Evolutionary conservation across 768 basidiomycete genomes (phyloP), one percentile per base, ranked within the genome.

Genomic region (Heimioporus sp.): DNA sequence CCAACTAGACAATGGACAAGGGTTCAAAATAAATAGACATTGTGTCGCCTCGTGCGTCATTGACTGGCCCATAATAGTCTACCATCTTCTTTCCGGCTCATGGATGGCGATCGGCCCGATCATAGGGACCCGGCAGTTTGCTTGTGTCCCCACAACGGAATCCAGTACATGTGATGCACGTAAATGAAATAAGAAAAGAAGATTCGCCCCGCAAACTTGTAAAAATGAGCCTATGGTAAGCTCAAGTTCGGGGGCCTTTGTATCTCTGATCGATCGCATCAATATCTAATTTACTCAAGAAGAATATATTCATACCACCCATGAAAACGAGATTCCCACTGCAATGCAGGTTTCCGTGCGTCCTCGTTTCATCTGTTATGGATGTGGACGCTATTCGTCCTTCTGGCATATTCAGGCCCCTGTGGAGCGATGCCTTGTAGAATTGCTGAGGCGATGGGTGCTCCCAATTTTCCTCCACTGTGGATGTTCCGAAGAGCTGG

Each of bases 301-400:
- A 4, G 39, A 15, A 4, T 17, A n/a, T n/a, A 6, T 45, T 21
- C 48, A 9, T 46, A 56, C 48, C 55, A 48, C 52, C 55, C 55
- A 19, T 56, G 56, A 12, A 57, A 57, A 37, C 42, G 56, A 7
- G 55, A 57, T 30, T 57, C 55, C 49, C 49, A 57, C 35, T 5
- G 48, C n/a, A 57, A 11, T n/a, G 52, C 55, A 24, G 43, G 31
- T 9, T 36, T 47, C 54, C 48, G 51, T 19, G 55, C 45, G 5
- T 57, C 56, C 17, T 57, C 56, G 15, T 57, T 57, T 1, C 51
- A 5, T n/a, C 21, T 47, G 15, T 52, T 57, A 38, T 57, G 55
- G n/a, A 57, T 36, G 41, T 40, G 30, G 5, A 32, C 19, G 12
- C 41, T 3, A 57, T 57, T 17, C 28, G 46, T 5, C 20, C 7